Base-by-base conservation (phyloP, 306 rosid genomes). In the Astragalus membranaceus region DNA sequence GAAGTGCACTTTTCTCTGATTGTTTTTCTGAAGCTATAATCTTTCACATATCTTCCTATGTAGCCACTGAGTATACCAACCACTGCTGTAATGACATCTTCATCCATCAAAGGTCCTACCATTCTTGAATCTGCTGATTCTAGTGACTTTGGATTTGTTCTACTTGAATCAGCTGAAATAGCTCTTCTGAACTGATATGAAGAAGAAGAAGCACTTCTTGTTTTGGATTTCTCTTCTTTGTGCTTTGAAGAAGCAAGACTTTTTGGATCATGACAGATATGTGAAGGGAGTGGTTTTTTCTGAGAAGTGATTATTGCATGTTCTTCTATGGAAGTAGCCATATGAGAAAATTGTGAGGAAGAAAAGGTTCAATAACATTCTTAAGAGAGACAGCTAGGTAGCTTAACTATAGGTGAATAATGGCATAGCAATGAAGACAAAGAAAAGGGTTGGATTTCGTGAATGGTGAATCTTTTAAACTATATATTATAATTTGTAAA, bases 61-160 rank as follows among this genome's bases (percentile, higher is more conserved):
- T 88, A 88, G 11, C 98, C 96, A 49, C 89, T 77, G 35, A 92
- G 92, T 9, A 92, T 73, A 49, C 82, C 75, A 73, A 92, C 79
- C 70, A 88, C 89, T 23, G 95, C 79, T 76, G 66, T 26, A 50
- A 83, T 78, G 32, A 96, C 79, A 50, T 51, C 87, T 64, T 84
- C 87, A 73, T 84, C 92, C 74, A 87, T 75, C 15, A 77, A 64
- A 16, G 80, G 67, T 53, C 84, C 92, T 8, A 36, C 84, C 56
- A 39, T 69, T 57, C 79, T 84, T 15, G 90, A 63, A 50, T 70
- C 65, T 26, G 52, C 79, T 20, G 89, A 60, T 17, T 47, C 75
- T 43, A 64, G 9, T 57, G 89, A 78, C 78, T 80, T 81, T 4
- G 86, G 35, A 30, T 69, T 74, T 35, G 88, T 75, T 67, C 78